phyloP scores from a whole-genome alignment of 176 grass and related monocot genomes.

The Avena eriantha region DNA sequence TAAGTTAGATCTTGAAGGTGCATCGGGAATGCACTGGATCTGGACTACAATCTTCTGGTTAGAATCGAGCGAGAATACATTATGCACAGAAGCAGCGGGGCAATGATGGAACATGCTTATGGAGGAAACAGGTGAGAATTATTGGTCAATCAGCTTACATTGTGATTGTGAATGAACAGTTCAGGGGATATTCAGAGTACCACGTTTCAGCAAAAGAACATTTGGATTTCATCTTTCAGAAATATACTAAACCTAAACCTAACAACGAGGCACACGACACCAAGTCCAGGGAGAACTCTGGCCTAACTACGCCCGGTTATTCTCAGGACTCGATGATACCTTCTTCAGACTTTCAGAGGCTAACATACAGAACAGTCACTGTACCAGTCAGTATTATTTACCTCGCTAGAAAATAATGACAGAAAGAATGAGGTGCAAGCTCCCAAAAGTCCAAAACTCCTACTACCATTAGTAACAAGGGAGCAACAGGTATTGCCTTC shows the following conservation, averaged over 20 bases:
- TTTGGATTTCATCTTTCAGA: background rate
- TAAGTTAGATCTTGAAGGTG: too few relatives aligned
- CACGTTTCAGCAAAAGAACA: background rate
- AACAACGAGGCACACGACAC: background rate
- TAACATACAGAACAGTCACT: background rate
- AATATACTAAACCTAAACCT: background rate
- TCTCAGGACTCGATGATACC: background rate
- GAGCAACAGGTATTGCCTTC: slow-evolving; percentile 38
- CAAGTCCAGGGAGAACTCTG: slow-evolving; percentile 1
- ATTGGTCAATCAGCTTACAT: background rate
- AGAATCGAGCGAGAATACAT: background rate
- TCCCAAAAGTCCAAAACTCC: slow-evolving; percentile 20
- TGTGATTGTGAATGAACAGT: background rate
- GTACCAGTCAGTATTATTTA: slow-evolving; percentile 34
- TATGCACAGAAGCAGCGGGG: background rate
- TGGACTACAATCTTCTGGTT: background rate
- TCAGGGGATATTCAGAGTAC: background rate
- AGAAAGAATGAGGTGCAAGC: slow-evolving; percentile 47
- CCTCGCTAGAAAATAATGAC: slow-evolving; percentile 41
- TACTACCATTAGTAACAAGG: slow-evolving; percentile 30
- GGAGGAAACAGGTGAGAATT: background rate
- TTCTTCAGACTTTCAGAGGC: background rate
- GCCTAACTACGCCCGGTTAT: background rate
- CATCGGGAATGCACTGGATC: background rate
- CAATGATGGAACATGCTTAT: background rate